These are phyloP conservation scores for Fraxinus albicans DNA, from an alignment of 305 asterid species.

Conservation along the genomic window DNA sequence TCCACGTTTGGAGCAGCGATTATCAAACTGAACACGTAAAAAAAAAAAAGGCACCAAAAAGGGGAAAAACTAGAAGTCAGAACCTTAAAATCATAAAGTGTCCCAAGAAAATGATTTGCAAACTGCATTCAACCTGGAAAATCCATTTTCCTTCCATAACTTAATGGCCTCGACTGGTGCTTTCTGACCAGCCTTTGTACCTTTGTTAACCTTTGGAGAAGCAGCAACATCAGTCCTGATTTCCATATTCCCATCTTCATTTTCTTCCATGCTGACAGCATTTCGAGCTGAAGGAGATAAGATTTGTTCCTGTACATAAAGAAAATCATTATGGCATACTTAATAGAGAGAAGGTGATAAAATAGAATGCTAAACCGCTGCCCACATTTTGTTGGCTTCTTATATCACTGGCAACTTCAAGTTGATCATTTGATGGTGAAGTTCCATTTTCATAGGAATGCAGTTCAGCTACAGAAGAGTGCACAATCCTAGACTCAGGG, in stretches of 20 bases:
- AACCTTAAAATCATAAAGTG: neutral
- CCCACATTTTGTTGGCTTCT: constrained; percentile 42
- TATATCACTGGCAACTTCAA: constrained; percentile 32
- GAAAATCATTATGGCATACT: neutral
- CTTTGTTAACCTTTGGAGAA: constrained; percentile 47
- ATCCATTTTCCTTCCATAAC: constrained; percentile 81
- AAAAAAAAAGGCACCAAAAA: neutral
- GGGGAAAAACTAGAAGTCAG: constrained; percentile 14
- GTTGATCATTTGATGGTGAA: constrained; percentile 39
- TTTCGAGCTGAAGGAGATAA: constrained; percentile 31
- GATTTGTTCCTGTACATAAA: constrained; percentile 45
- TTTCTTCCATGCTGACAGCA: constrained; percentile 36
- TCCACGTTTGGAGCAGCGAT: constrained; percentile 79
- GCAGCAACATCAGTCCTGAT: constrained; percentile 31
- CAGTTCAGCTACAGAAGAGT: constrained; percentile 57
- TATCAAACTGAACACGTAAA: constrained; percentile 55
- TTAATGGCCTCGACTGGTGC: constrained; percentile 61
- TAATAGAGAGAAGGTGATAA: neutral
- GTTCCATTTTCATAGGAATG: constrained; percentile 34
- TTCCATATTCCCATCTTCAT: constrained; percentile 32
- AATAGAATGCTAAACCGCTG: constrained; percentile 11
- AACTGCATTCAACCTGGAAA: constrained; percentile 64
- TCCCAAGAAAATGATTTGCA: neutral
- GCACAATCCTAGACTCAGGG: constrained; percentile 58
- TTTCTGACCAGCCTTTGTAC: constrained; percentile 62